Percentiles rank a stretch among this genome's conserved stretches.
Conservation (phyloP, 352 stramenopile species). For the Phytophthora hybrid region DNA sequence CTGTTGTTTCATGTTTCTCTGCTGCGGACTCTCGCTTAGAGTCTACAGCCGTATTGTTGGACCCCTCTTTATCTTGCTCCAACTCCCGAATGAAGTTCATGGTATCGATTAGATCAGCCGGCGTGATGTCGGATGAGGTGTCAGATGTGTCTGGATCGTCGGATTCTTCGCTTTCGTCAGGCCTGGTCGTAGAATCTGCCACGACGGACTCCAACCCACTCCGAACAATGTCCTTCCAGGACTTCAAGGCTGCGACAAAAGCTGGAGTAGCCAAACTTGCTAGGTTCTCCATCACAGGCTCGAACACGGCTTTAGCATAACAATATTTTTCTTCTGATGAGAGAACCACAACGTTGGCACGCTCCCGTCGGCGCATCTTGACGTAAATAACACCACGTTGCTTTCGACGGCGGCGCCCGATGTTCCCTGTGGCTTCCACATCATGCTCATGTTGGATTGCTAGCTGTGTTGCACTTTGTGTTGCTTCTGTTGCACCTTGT, state of each 20-base stretch:
- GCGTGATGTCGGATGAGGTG: not conserved
- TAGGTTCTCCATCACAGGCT: conserved; percentile 8
- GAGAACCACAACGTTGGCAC: conserved; percentile 3
- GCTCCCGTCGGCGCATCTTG: not conserved
- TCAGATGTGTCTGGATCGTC: not conserved
- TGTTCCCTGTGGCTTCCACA: not conserved
- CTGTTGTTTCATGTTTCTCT: not conserved
- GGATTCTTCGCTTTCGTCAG: not conserved
- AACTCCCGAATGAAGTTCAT: not conserved
- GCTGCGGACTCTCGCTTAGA: not conserved
- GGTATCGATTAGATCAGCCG: not conserved
- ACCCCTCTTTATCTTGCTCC: not conserved
- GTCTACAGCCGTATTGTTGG: not conserved
- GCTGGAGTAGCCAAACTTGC: too few relatives aligned
- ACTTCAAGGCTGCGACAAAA: conserved; percentile 1
- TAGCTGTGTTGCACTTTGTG: not conserved
- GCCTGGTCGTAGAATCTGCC: not conserved
- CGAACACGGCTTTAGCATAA: conserved; percentile 1
- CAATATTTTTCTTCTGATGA: conserved; percentile 11
- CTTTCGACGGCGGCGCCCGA: not conserved
- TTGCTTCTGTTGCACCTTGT: not conserved
- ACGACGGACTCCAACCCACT: not conserved
- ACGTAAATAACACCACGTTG: conserved; percentile 10
- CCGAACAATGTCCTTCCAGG: conserved; percentile 6
- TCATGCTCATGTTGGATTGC: not conserved